A percentile compares a stretch with the other conserved stretches of the same genome.
Evolutionary conservation across 495 filamentous ascomycete genomes (phyloP).

Genomic region (Filosporella fistucella): DNA sequence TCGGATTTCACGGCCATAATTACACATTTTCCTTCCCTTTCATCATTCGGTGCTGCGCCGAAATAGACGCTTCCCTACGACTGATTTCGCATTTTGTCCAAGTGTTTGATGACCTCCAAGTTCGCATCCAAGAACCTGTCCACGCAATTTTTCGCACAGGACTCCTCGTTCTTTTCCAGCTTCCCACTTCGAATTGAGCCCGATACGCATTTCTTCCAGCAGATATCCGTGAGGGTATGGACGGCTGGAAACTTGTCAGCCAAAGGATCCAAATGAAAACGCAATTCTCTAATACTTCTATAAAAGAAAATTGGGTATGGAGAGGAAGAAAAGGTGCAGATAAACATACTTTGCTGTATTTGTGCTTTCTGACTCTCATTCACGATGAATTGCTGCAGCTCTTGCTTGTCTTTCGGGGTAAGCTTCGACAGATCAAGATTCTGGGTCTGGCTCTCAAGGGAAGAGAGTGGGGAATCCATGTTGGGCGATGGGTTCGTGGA

Average conservation of each 20-base stretch:
- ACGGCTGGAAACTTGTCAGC: slow-evolving; percentile 45
- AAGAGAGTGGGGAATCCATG: slow-evolving; percentile 34
- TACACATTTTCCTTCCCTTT: background rate
- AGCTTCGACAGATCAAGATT: slow-evolving; percentile 64
- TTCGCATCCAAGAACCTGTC: slow-evolving; percentile 91
- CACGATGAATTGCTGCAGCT: slow-evolving; percentile 75
- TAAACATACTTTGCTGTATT: slow-evolving; percentile 70
- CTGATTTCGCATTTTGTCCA: slow-evolving; percentile 58
- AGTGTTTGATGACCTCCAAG: slow-evolving; percentile 70
- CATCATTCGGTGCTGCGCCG: too few species aligned
- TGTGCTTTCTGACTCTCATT: slow-evolving; percentile 77
- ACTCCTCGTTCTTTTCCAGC: slow-evolving; percentile 71
- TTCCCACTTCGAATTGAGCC: slow-evolving; percentile 57
- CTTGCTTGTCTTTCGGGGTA: slow-evolving; percentile 75
- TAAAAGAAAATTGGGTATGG: background rate
- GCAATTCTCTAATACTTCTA: background rate
- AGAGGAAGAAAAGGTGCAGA: background rate
- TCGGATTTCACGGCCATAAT: background rate
- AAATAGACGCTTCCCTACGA: slow-evolving; percentile 2
- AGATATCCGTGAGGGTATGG: slow-evolving; percentile 80
- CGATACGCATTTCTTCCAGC: slow-evolving; percentile 87
- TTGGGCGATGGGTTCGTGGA: background rate
- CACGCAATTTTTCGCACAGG: slow-evolving; percentile 86
- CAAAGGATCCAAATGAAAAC: background rate
- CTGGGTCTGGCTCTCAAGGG: slow-evolving; percentile 28